Percentiles rank a stretch among this genome's conserved stretches.
phyloP scores from a whole-genome alignment of 2,329 filamentous ascomycete species.

The Iodosphaeria phyllophila region DNA sequence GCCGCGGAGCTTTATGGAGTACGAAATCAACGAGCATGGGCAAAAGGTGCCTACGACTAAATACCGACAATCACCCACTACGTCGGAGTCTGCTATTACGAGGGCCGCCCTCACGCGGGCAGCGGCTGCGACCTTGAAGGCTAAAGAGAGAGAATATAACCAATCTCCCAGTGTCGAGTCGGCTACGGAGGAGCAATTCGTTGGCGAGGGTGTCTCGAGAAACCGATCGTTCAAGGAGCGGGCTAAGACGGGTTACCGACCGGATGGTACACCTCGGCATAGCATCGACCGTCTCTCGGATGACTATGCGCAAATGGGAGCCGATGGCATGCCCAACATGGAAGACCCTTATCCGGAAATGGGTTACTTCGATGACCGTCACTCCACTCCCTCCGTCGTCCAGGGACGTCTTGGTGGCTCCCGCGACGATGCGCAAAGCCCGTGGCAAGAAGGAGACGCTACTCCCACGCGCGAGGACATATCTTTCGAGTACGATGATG shows the following conservation, averaged over 20 bases:
- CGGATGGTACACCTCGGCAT: constrained; percentile 35
- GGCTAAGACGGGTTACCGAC: constrained; percentile 34
- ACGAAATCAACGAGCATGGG: constrained; percentile 38
- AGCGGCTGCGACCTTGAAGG: constrained; percentile 30
- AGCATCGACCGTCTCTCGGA: constrained; percentile 38
- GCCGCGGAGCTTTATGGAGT: constrained; percentile 32
- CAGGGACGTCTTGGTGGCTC: constrained; percentile 49
- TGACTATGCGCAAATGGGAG: constrained; percentile 37
- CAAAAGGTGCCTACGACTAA: constrained; percentile 27
- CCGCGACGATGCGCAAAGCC: constrained; percentile 11
- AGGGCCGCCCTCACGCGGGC: constrained; percentile 31
- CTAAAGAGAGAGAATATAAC: constrained; percentile 23
- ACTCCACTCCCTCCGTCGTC: constrained; percentile 57
- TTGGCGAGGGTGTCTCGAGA: constrained; percentile 32
- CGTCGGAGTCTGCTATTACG: constrained; percentile 37
- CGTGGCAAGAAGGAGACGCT: constrained; percentile 9
- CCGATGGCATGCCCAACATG: constrained; percentile 50
- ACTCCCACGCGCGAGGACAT: constrained; percentile 16
- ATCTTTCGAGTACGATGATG: constrained; percentile 11
- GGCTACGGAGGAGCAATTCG: constrained; percentile 18
- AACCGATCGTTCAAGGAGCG: constrained; percentile 51
- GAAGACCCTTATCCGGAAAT: constrained; percentile 61
- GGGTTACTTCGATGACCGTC: constrained; percentile 40
- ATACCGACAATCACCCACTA: constrained; percentile 31
- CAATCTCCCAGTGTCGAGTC: constrained; percentile 17